phyloP scores from a whole-genome alignment of 1,139 yeast genomes.

The Kodamaea alishanica region DNA sequence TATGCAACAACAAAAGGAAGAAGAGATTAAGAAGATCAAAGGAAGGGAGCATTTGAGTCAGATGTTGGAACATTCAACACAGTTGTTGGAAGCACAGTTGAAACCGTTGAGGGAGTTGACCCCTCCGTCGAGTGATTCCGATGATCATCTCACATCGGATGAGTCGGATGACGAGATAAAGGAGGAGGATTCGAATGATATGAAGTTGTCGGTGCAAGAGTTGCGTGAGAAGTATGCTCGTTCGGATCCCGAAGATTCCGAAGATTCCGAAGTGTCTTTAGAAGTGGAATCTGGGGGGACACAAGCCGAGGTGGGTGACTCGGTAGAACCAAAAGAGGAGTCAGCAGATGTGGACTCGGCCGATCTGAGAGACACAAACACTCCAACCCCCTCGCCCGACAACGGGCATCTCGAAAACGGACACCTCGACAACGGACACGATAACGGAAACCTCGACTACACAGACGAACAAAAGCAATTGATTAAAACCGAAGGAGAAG shows the following conservation, averaged over 20 bases:
- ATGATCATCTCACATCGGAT: constrained; percentile 13
- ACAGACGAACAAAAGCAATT: constrained; percentile 34
- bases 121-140: constrained; percentile 16
- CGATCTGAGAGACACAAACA: constrained; percentile 2
- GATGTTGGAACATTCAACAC: constrained; percentile 89
- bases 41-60: constrained; percentile 88
- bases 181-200: constrained; percentile 13
- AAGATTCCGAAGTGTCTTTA: too few relatives aligned
- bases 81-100: constrained; percentile 80
- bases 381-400: constrained; percentile 2
- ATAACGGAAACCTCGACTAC: constrained; percentile 20
- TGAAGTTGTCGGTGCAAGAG: constrained; percentile 61
- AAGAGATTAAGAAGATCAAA: constrained; percentile 64
- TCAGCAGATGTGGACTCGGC: neutral
- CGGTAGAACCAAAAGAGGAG: constrained; percentile 14
- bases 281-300: too few relatives aligned
- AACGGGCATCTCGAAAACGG: constrained; percentile 4
- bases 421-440: constrained; percentile 3
- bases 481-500: constrained; percentile 21
- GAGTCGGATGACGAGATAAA: constrained; percentile 6
- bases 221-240: constrained; percentile 61
- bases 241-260: too few relatives aligned
- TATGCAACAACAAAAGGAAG: constrained; percentile 53
- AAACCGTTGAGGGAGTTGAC: constrained; percentile 27
- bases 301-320: too few relatives aligned